A percentile compares a stretch with the other conserved stretches of the same genome.
Evolutionary conservation across 2,329 filamentous ascomycete genomes (phyloP).

Genomic region (Fusarium tjaetaba): DNA sequence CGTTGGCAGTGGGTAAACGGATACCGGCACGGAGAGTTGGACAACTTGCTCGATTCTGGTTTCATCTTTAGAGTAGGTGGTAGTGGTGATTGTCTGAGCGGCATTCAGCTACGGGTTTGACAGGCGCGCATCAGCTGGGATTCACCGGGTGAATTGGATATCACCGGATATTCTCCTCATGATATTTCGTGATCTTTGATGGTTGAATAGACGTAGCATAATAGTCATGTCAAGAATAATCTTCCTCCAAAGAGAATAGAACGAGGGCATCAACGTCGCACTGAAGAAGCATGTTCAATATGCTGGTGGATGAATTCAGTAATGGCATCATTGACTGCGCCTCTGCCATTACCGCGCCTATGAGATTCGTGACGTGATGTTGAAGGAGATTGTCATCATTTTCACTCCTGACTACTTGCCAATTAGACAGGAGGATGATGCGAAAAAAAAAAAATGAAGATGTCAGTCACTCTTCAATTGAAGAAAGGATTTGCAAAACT

Average conservation of each 20-base stretch:
- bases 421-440: no score
- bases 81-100: background rate
- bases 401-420: no score
- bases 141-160: background rate
- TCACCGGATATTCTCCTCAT: background rate
- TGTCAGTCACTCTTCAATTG: no score
- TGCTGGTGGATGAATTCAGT: background rate
- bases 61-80: background rate
- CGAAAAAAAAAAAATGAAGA: no score
- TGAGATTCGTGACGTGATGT: background rate
- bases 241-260: background rate
- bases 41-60: background rate
- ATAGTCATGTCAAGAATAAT: background rate
- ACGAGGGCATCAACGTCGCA: background rate
- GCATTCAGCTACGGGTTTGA: background rate
- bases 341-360: background rate
- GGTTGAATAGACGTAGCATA: background rate
- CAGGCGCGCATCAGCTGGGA: background rate
- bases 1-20: background rate
- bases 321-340: background rate
- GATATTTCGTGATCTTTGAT: background rate
- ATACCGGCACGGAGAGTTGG: background rate
- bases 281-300: background rate
- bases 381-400: accelerated
- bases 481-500: no score